Conservation (phyloP, 2,329 filamentous ascomycete genomes). For the Penicillium sp. region DNA sequence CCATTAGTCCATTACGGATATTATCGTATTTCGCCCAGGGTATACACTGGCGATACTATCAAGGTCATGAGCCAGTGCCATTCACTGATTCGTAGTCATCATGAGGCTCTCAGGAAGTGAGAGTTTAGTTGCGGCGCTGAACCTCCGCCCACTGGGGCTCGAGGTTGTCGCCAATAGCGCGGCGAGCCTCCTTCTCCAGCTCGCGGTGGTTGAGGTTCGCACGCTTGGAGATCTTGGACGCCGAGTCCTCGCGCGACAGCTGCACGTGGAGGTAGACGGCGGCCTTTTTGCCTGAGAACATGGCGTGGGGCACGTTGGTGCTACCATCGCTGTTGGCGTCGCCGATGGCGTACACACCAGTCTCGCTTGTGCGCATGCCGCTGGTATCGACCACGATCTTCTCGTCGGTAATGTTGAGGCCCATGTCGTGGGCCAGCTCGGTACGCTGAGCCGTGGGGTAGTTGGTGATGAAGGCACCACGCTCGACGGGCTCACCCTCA, state of each 20-base stretch:
- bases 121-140: background rate
- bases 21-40: background rate
- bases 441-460: slow-evolving; percentile 56
- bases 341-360: slow-evolving; percentile 62
- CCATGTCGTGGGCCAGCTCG: slow-evolving; percentile 51
- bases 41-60: background rate
- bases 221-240: slow-evolving; percentile 35
- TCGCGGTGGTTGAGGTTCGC: slow-evolving; percentile 22
- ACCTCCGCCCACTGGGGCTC: slow-evolving; percentile 23
- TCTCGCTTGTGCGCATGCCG: slow-evolving; percentile 57
- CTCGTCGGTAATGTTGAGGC: slow-evolving; percentile 51
- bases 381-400: slow-evolving; percentile 51
- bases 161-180: slow-evolving; percentile 37
- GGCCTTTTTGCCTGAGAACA: slow-evolving; percentile 63
- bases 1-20: slow-evolving; percentile 2
- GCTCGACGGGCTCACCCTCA: slow-evolving; percentile 50
- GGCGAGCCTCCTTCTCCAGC: slow-evolving; percentile 33
- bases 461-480: slow-evolving; percentile 59
- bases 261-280: slow-evolving; percentile 61
- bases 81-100: background rate
- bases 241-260: slow-evolving; percentile 37
- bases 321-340: slow-evolving; percentile 64
- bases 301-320: slow-evolving; percentile 65
- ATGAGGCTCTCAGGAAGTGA: background rate
- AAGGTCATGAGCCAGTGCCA: background rate